Conservation (phyloP, 768 basidiomycete species). For the Rhodosporidiobolus sp. region DNA sequence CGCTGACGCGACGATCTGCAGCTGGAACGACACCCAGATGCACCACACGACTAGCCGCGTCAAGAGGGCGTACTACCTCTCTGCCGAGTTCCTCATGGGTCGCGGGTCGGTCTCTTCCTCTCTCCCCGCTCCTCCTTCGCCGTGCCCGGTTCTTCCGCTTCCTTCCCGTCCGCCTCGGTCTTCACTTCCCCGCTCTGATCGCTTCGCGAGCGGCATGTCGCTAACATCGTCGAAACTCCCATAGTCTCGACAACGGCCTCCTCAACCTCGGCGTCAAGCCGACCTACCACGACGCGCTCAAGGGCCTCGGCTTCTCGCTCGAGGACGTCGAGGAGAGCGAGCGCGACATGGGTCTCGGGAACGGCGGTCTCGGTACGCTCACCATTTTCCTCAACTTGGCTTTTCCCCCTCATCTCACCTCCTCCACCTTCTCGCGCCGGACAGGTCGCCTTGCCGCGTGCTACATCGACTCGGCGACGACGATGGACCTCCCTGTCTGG, state of each 20-base stretch:
- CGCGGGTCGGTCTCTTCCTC: constrained; percentile 65
- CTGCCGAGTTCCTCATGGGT: constrained; percentile 66
- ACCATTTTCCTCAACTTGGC: too few relatives aligned
- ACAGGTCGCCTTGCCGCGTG: too few relatives aligned
- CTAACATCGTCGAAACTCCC: too few relatives aligned
- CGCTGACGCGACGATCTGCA: too few relatives aligned
- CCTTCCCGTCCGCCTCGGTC: too few relatives aligned
- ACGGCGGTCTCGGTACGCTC: constrained; percentile 90
- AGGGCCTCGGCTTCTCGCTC: constrained; percentile 70
- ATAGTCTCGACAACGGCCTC: constrained; percentile 62
- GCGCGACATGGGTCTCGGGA: constrained; percentile 83
- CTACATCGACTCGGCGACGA: constrained; percentile 85
- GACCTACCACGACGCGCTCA: constrained; percentile 64
- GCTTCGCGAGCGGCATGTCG: too few relatives aligned
- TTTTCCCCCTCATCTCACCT: too few relatives aligned
- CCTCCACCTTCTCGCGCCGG: too few relatives aligned
- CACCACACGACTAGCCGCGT: constrained; percentile 49
- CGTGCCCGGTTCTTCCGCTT: not conserved
- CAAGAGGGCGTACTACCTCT: constrained; percentile 74
- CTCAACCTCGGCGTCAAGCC: constrained; percentile 84
- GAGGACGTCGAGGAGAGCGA: constrained; percentile 66
- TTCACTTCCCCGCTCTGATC: constrained; percentile 44
- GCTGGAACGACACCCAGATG: constrained; percentile 36
- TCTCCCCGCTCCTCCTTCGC: constrained; percentile 47
- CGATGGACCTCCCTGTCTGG: constrained; percentile 88